Base-by-base conservation (phyloP, 2,329 filamentous ascomycete genomes). In the Botryosphaeria dothidea region DNA sequence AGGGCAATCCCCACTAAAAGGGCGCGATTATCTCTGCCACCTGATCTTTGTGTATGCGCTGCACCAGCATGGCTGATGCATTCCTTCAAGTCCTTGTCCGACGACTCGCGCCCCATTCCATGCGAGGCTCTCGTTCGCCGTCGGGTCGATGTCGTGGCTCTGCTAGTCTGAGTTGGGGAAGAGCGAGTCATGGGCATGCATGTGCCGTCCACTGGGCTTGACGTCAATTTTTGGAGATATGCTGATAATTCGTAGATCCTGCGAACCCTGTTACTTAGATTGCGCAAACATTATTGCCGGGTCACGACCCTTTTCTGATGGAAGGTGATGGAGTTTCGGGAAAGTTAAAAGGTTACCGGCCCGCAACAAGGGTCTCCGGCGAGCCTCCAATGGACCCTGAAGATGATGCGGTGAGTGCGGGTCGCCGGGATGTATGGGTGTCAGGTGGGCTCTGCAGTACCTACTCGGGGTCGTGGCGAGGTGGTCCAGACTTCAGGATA, bases 201-300 rank as follows among this genome's bases (percentile, higher is more conserved):
- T 52, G 27, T n/a, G 9, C 25, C 21, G 25, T 31, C 19, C 25
- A 7, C 23, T 15, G 11, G 31, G 36, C 38, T 46, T 60, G 41
- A 60, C 56, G 56, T 60, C 56, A 60, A 60, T 11, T 15, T n/a
- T 60, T 21, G 4, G 21, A 25, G 41, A 46, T 60, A 31, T 31
- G 56, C 56, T 46, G 56, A 46, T 34, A 46, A 60, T 60, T 46
- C 45, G 56, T 34, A 60, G 56, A 60, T 60, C 56, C 38, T 15
- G 41, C 38, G n/a, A 36, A 21, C 56, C 38, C 41, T 60, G 56
- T n/a, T 29, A 15, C 36, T 23, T 13, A 38, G 52, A 57, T 57
- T 57, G 52, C 52, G 52, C 52, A 56, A 56, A 56, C 51, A n/a
- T 9, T n/a, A n/a, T n/a, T 21, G 34, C 3, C 34, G 31, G 43